These are phyloP conservation scores for Pseudohalonectria lignicola DNA, from an alignment of 2,329 filamentous ascomycete genomes.

Conservation along the genomic window DNA sequence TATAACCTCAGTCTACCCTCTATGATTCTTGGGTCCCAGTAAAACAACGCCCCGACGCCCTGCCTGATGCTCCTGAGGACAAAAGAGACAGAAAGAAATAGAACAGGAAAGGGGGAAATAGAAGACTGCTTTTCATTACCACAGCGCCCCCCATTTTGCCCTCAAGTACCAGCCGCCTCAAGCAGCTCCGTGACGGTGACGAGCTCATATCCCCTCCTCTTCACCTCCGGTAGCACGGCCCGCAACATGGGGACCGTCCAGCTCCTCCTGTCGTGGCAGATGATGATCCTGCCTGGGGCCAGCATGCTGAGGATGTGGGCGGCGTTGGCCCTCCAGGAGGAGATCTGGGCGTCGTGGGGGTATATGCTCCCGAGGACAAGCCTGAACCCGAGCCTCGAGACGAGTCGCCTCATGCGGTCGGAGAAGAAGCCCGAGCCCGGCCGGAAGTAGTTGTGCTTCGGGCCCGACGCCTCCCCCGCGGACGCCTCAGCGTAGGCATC, in stretches of 20 bases:
- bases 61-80: too few species aligned
- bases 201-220: constrained; percentile 55
- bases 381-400: constrained; percentile 52
- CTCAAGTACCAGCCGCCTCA: constrained; percentile 7
- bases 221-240: constrained; percentile 61
- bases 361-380: constrained; percentile 79
- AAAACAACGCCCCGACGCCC: too few species aligned
- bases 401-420: constrained; percentile 50
- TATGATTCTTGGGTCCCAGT: too few species aligned
- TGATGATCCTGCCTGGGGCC: constrained; percentile 64
- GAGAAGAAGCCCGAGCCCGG: constrained; percentile 82
- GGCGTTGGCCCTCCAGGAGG: constrained; percentile 58
- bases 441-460: constrained; percentile 59
- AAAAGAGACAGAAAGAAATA: too few species aligned
- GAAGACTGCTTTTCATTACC: too few species aligned
- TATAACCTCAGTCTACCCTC: too few species aligned
- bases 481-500: constrained; percentile 41
- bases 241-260: constrained; percentile 77
- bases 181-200: constrained; percentile 63
- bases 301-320: constrained; percentile 73
- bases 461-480: constrained; percentile 14
- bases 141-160: too few species aligned
- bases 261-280: constrained; percentile 74
- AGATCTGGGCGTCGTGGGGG: constrained; percentile 83
- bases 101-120: too few species aligned